These are phyloP conservation scores for Ailanthus altissimus DNA, from an alignment of 345 rosid species.

Conservation along the genomic window DNA sequence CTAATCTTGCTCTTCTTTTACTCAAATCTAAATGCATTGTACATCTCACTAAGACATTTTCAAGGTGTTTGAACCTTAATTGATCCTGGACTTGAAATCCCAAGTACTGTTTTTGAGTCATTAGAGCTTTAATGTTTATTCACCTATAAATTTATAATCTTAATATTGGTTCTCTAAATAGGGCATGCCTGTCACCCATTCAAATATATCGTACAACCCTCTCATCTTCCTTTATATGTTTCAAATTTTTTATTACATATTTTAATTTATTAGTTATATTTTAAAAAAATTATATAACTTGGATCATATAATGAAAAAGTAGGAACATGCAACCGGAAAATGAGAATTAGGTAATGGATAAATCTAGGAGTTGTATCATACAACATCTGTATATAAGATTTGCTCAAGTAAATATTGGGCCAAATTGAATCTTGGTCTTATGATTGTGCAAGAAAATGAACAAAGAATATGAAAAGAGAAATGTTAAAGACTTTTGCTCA, in stretches of 20 bases:
- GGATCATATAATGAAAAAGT: too few relatives aligned
- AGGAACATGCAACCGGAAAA: too few relatives aligned
- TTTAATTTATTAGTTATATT: too few relatives aligned
- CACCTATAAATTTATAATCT: background rate
- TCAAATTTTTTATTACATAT: too few relatives aligned
- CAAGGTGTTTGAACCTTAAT: slow-evolving; percentile 10
- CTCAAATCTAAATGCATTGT: slow-evolving; percentile 13
- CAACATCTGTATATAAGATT: too few relatives aligned
- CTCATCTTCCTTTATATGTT: background rate
- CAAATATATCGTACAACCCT: background rate
- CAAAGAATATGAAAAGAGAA: too few relatives aligned
- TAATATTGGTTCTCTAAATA: background rate
- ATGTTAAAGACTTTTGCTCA: background rate
- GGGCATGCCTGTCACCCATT: too few relatives aligned
- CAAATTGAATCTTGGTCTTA: background rate
- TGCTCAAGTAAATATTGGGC: background rate
- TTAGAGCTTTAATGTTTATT: background rate
- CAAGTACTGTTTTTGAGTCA: background rate
- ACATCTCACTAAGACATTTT: slow-evolving; percentile 12
- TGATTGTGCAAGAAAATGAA: background rate
- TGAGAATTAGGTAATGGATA: too few relatives aligned
- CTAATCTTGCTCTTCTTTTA: background rate
- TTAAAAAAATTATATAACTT: too few relatives aligned
- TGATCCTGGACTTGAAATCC: background rate
- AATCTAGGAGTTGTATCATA: too few relatives aligned